phyloP scores from a whole-genome alignment of 2,329 filamentous ascomycete genomes.

The Raffaelea deltoideospora region DNA sequence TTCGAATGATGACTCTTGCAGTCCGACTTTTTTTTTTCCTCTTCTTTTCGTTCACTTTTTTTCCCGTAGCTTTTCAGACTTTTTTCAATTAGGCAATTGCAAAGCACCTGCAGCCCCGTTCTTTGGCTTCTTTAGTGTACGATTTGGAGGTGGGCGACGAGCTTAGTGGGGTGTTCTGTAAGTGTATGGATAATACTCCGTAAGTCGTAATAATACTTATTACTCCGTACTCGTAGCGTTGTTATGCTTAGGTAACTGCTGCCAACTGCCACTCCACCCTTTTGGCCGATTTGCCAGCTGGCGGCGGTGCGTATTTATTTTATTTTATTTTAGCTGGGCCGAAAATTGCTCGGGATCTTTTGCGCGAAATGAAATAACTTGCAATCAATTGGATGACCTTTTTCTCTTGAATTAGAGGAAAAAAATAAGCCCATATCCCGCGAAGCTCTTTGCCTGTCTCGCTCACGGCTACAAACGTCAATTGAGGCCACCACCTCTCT shows the following conservation, averaged over 20 bases:
- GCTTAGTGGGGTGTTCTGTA: slow-evolving; percentile 1
- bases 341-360: slow-evolving; percentile 13
- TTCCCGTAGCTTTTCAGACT: too few species aligned
- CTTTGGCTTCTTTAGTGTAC: background rate
- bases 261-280: too few species aligned
- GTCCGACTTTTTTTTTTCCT: background rate
- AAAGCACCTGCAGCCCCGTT: background rate
- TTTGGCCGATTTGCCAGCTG: too few species aligned
- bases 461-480: slow-evolving; percentile 22
- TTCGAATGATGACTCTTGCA: background rate
- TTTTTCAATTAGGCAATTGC: slow-evolving; percentile 6
- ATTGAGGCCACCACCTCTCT: slow-evolving; percentile 24
- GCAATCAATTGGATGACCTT: slow-evolving; percentile 15
- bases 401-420: slow-evolving; percentile 5
- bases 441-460: background rate
- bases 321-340: slow-evolving; percentile 3
- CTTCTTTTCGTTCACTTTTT: background rate
- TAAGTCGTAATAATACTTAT: too few species aligned
- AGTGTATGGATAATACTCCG: too few species aligned
- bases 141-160: slow-evolving; percentile 4
- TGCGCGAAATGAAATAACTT: slow-evolving; percentile 12
- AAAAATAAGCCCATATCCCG: slow-evolving; percentile 5
- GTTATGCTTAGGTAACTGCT: too few species aligned
- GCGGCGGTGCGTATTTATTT: slow-evolving; percentile 3
- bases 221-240: too few species aligned